phyloP scores from a whole-genome alignment of 1,139 yeast species.

The Hyphopichia burtonii region DNA sequence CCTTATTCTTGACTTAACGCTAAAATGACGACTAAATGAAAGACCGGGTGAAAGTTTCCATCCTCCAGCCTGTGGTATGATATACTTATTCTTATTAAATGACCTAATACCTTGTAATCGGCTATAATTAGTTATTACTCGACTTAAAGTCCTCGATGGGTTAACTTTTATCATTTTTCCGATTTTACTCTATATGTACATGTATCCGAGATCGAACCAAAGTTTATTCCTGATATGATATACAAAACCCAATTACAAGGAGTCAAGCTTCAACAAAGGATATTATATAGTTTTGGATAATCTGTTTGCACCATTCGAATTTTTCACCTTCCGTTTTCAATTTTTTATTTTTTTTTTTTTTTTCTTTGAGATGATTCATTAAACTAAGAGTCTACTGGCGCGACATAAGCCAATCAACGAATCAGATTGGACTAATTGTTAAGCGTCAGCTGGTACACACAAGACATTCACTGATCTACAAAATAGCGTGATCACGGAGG shows the following conservation, averaged over 20 bases:
- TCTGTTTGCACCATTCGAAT: background rate
- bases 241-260: too few relatives aligned
- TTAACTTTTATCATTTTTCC: background rate
- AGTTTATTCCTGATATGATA: too few relatives aligned
- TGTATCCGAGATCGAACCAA: too few relatives aligned
- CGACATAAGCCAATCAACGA: background rate
- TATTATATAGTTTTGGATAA: too few relatives aligned
- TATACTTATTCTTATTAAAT: background rate
- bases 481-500: too few relatives aligned
- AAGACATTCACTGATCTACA: background rate
- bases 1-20: conserved; percentile 2
- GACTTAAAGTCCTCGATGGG: background rate
- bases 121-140: background rate
- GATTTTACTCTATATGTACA: too few relatives aligned
- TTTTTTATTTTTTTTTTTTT: background rate
- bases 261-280: too few relatives aligned
- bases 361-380: background rate
- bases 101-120: background rate
- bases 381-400: background rate
- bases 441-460: background rate
- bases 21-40: background rate
- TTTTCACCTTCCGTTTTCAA: background rate
- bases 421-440: conserved; percentile 1
- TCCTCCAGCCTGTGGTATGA: background rate
- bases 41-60: background rate